phyloP scores from a whole-genome alignment of 345 rosid genomes.

The Brassica nigra region DNA sequence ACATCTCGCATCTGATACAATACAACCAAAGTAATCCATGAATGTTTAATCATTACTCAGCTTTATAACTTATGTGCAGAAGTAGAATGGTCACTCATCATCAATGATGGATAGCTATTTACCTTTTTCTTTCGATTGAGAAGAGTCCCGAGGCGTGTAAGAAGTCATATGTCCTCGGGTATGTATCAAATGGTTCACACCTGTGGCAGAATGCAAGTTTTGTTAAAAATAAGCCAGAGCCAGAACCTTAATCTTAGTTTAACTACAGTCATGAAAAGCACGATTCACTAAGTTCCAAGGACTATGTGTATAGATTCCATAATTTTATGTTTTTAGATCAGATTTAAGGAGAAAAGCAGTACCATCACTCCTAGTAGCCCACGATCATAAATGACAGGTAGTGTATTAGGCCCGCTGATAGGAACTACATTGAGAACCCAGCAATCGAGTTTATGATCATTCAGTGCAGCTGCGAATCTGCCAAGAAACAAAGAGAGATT shows the following conservation, averaged over 20 bases:
- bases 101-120: too few species aligned
- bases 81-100: background rate
- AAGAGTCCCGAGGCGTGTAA: conserved; percentile 92
- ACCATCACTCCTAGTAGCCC: conserved; percentile 95
- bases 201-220: conserved; percentile 39
- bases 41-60: conserved; percentile 6
- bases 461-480: conserved; percentile 94
- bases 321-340: conserved; percentile 4
- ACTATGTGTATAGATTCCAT: background rate
- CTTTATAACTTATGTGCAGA: background rate
- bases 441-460: conserved; percentile 67
- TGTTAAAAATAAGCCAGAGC: background rate
- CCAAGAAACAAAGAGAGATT: conserved; percentile 31
- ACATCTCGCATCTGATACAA: conserved; percentile 77
- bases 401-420: conserved; percentile 84
- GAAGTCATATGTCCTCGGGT: conserved; percentile 93
- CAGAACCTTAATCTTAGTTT: background rate
- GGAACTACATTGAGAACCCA: conserved; percentile 98
- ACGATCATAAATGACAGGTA: conserved; percentile 96
- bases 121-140: conserved; percentile 91
- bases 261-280: background rate
- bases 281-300: background rate
- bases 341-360: conserved; percentile 32
- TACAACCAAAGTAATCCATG: conserved; percentile 6
- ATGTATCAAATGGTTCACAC: conserved; percentile 98